Conservation (phyloP, 2,329 filamentous ascomycete species). For the Colletotrichum musicola region DNA sequence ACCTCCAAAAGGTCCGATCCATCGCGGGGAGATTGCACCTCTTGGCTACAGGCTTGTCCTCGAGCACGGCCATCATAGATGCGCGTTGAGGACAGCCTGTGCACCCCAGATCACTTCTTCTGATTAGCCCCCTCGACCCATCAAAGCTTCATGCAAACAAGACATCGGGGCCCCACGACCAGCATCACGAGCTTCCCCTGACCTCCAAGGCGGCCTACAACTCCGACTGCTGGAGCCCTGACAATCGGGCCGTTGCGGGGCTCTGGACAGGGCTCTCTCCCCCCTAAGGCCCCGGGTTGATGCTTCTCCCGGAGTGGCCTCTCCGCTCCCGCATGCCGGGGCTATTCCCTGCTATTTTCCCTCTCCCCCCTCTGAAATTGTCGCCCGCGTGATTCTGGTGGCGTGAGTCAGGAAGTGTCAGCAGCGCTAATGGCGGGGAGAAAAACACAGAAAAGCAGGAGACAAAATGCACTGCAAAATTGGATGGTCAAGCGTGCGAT, state of each 20-base stretch:
- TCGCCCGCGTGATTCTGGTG: not conserved
- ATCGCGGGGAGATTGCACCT: not conserved
- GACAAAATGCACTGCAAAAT: too few relatives aligned
- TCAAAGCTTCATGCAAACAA: not conserved
- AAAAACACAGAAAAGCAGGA: too few relatives aligned
- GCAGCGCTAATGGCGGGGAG: not conserved
- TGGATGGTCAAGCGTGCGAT: too few relatives aligned
- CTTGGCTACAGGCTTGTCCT: not conserved
- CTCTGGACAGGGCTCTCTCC: not conserved
- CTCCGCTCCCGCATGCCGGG: not conserved
- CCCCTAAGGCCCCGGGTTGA: not conserved
- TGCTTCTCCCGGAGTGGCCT: not conserved
- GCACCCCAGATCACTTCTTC: not conserved
- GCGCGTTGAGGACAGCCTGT: not conserved
- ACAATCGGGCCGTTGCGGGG: slow-evolving; percentile 14
- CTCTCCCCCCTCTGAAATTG: not conserved
- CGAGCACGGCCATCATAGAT: not conserved
- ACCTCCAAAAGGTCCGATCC: not conserved
- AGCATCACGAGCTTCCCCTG: not conserved
- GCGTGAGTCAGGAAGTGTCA: slow-evolving; percentile 14
- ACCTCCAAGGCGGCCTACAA: not conserved
- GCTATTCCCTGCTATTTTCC: not conserved
- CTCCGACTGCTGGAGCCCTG: not conserved
- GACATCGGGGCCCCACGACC: not conserved
- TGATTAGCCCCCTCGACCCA: not conserved